These are phyloP conservation scores for Plasmodium vinckei DNA, from an alignment of 169 alveolate genomes.

Conservation along the genomic window DNA sequence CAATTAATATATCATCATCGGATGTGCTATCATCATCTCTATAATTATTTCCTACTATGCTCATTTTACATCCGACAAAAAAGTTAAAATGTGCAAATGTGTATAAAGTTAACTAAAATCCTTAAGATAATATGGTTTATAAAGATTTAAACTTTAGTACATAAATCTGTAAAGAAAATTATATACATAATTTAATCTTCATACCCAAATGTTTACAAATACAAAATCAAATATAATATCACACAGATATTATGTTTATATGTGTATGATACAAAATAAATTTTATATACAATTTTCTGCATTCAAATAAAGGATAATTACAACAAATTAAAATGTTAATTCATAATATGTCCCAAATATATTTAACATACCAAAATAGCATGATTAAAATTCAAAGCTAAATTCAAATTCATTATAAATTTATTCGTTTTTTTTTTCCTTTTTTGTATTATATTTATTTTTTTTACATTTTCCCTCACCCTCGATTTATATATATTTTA, in stretches of 20 bases:
- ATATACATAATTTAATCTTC: not conserved
- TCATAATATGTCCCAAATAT: not conserved
- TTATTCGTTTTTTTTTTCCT: not conserved
- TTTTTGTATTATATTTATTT: not conserved
- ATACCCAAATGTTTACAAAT: not conserved
- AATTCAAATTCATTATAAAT: not conserved
- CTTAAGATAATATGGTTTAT: not conserved
- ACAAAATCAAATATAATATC: not conserved
- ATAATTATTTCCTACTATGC: constrained; percentile 18
- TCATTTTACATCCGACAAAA: constrained; percentile 10
- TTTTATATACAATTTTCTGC: not conserved
- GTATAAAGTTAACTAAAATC: not conserved
- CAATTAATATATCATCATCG: constrained; percentile 71
- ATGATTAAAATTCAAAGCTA: too few species aligned
- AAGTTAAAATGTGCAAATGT: not conserved
- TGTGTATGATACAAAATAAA: not conserved
- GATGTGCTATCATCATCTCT: constrained; percentile 19
- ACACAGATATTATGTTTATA: not conserved
- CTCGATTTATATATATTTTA: not conserved
- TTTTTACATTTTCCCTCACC: not conserved
- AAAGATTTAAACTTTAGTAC: not conserved
- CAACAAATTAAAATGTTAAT: not conserved
- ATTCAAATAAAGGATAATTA: not conserved
- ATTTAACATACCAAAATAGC: too few species aligned
- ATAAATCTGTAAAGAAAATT: not conserved